Evolutionary conservation across 192 early-diverging fungal genomes (phyloP).

Genomic region (Coemansia sp.): DNA sequence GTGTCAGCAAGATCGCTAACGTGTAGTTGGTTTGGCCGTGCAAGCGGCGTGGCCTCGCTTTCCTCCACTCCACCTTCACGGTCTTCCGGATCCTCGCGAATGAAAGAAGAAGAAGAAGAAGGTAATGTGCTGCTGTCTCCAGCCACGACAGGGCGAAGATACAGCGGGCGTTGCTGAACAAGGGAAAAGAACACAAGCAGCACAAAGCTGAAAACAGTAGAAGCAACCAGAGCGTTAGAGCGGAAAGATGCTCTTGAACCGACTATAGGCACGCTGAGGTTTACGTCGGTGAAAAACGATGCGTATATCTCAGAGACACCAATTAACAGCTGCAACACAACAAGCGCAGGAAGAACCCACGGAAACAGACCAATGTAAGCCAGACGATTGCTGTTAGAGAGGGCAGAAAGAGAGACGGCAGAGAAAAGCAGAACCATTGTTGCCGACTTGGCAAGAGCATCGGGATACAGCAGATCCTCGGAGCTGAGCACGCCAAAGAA

Average conservation of each 20-base stretch:
- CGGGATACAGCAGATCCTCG: not conserved
- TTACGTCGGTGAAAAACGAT: conserved; percentile 31
- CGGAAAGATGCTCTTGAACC: conserved; percentile 20
- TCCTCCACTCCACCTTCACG: conserved; percentile 1
- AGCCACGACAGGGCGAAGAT: conserved; percentile 10
- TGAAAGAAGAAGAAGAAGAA: not conserved
- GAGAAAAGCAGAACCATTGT: conserved; percentile 3
- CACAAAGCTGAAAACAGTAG: conserved; percentile 4
- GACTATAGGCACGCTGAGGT: conserved; percentile 17
- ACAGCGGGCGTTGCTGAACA: conserved; percentile 31
- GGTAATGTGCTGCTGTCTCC: not conserved
- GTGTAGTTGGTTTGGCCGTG: conserved; percentile 1
- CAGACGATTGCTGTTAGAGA: conserved; percentile 4
- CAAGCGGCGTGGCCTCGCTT: conserved; percentile 15
- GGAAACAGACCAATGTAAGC: conserved; percentile 26
- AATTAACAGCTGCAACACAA: conserved; percentile 6
- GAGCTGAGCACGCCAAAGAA: not conserved
- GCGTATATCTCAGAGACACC: conserved; percentile 24
- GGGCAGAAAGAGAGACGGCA: not conserved
- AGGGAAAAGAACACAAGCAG: conserved; percentile 2
- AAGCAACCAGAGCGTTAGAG: conserved; percentile 14
- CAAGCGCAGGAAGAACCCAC: conserved; percentile 17
- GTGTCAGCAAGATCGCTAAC: conserved; percentile 19
- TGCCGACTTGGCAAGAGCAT: not conserved
- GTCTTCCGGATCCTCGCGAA: not conserved